These are phyloP conservation scores for Sophora flavescens DNA, from an alignment of 306 rosid species.

Conservation along the genomic window DNA sequence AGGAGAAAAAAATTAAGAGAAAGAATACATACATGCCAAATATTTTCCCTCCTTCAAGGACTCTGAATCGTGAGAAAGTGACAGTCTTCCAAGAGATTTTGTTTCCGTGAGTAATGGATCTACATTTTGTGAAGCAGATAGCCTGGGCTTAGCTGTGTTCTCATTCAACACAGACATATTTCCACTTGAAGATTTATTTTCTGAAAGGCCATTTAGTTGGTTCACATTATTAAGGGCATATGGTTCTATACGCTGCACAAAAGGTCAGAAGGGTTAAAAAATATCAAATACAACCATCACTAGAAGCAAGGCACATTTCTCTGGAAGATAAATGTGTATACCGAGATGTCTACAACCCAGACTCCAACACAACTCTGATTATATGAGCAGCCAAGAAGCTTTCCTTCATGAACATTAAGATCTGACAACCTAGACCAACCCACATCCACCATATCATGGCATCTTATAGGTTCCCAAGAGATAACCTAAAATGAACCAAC, in stretches of 20 bases:
- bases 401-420: constrained; percentile 98
- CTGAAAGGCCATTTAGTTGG: constrained; percentile 80
- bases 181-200: constrained; percentile 78
- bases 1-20: constrained; percentile 33
- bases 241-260: constrained; percentile 90
- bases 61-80: constrained; percentile 91
- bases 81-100: constrained; percentile 87
- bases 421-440: constrained; percentile 98
- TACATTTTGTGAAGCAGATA: constrained; percentile 78
- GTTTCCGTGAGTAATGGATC: constrained; percentile 85
- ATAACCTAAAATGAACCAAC: constrained; percentile 68
- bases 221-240: constrained; percentile 67
- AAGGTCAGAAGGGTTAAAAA: constrained; percentile 43
- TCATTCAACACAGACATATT: constrained; percentile 71
- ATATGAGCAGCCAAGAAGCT: constrained; percentile 97
- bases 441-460: constrained; percentile 91
- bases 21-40: constrained; percentile 74
- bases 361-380: constrained; percentile 99
- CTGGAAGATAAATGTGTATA: constrained; percentile 49
- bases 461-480: constrained; percentile 97
- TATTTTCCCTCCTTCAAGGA: constrained; percentile 77
- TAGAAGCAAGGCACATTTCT: constrained; percentile 29
- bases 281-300: constrained; percentile 37
- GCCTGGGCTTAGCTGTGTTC: constrained; percentile 66
- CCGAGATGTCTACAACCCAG: constrained; percentile 99